Evolutionary conservation across 345 rosid species (phyloP), one percentile per base, ranked within the genome.

Genomic region (Clausena lansium): DNA sequence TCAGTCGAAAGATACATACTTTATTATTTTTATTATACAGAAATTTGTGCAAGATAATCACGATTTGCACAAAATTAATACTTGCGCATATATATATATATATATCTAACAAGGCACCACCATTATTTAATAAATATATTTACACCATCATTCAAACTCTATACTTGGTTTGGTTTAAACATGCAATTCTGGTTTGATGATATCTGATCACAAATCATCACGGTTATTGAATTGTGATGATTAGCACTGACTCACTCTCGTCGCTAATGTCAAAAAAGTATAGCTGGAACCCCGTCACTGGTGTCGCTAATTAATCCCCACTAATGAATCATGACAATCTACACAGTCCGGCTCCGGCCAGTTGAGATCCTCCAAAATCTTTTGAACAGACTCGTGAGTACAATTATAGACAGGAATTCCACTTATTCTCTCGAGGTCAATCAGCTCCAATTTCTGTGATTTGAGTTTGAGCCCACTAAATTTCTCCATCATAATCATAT

Each of bases 351-450:
- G n/a, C n/a, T 27, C 2, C n/a, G 25, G 8, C 61, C 36, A 45
- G 35, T 45, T 11, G 10, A 41, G 19, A 6, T 25, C 20, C 39
- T 47, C 39, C 2, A 10, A 19, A 7, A 27, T 28, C 32, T 28
- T 17, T 1, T 50, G 4, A 52, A 52, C 32, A 13, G 32, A 19
- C 35, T 33, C 45, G 35, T n/a, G 62, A n/a, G 45, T n/a, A n/a
- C n/a, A n/a, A n/a, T n/a, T 28, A 55, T 71, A 71, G 33, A 55
- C 28, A 8, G 75, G 64, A 32, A 55, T 41, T 55, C 64, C 75
- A 22, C 27, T 71, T 5, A 19, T 20, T 71, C 30, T 50, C 5
- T 33, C 75, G 4, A 71, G 47, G 25, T 33, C 25, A 33, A 27
- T 47, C 5, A 6, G 62, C 41, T 54, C 45, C 74, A 52, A 30